Evolutionary conservation across 2,329 filamentous ascomycete species (phyloP), one percentile per base, ranked within the genome.

Genomic region (Xenoacremonium recifei): DNA sequence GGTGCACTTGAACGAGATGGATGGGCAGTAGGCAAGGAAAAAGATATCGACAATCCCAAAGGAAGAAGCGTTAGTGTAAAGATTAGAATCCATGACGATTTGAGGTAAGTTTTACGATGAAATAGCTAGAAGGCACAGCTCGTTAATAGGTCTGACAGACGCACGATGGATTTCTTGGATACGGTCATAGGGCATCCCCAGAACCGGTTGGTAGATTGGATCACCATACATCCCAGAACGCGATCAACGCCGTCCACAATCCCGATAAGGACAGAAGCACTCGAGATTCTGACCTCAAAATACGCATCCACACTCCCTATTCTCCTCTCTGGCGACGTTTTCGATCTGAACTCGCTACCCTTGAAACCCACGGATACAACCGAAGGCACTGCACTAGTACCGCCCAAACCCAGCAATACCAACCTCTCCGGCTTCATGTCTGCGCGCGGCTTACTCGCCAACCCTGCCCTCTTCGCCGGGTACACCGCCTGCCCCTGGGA

Each of bases 191-290:
- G 73, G 2, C 73, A 79, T 44, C 61, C 68, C 4, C 64, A 70
- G 21, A 59, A 70, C 47, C 67, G 75, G 9, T 70, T 77, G 21
- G 75, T 84, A 38, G 82, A 87, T 68, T 87, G 81, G 69, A 68
- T 87, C 40, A 87, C 84, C 27, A 81, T 87, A 41, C 84, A 87
- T 60, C 83, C 82, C 3, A 73, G 84, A n/a, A 79, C 76, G 34
- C 70, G 78, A 27, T 68, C 66, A 46, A 86, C 82, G 12, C 76
- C 80, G 2, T 84, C 79, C 23, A 80, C 72, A 20, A 70, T 71
- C 1, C 80, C 82, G 6, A 84, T 86, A 42, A 72, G 79, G 56
- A 68, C 80, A 27, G 79, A 80, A 30, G 78, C 82, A 0, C 76
- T 87, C 9, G 70, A 73, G 37, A 62, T 76, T 11, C 65, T 85